Conservation (phyloP, 345 rosid species). For the Xanthoceras sorbifolium region DNA sequence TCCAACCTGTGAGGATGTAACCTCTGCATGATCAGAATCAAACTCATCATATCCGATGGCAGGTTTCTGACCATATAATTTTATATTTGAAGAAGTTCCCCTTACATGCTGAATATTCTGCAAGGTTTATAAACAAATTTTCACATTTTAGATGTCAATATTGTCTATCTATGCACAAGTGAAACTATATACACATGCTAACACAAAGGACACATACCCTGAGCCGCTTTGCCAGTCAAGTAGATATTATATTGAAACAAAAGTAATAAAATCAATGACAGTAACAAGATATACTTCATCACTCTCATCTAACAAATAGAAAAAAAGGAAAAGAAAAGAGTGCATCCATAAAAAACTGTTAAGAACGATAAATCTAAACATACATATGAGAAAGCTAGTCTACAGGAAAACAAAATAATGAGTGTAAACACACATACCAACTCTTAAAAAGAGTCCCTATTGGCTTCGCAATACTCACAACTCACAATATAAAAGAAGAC, state of each 20-base stretch:
- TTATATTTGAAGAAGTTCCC: slow-evolving; percentile 47
- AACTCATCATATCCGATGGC: slow-evolving; percentile 43
- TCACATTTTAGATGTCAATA: slow-evolving; percentile 22
- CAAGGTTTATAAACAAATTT: slow-evolving; percentile 18
- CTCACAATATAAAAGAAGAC: neutral
- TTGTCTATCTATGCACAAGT: slow-evolving; percentile 8
- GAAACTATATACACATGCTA: slow-evolving; percentile 3
- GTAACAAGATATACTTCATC: neutral
- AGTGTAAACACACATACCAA: neutral
- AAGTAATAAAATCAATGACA: slow-evolving; percentile 7
- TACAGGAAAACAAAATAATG: neutral
- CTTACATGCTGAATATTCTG: slow-evolving; percentile 51
- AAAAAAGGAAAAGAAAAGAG: neutral
- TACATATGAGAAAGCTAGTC: neutral
- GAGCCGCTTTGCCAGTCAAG: slow-evolving; percentile 14
- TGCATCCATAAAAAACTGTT: neutral
- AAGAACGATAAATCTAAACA: neutral
- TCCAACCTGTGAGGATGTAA: slow-evolving; percentile 51
- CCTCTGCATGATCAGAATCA: slow-evolving; percentile 57
- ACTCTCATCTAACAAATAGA: neutral
- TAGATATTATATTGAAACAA: slow-evolving; percentile 5
- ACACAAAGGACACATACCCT: slow-evolving; percentile 1
- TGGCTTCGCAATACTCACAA: neutral
- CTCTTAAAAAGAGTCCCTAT: neutral
- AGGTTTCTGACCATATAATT: slow-evolving; percentile 47